These are phyloP conservation scores for Verticillium klebahnii DNA, from an alignment of 2,329 filamentous ascomycete species.

Conservation along the genomic window DNA sequence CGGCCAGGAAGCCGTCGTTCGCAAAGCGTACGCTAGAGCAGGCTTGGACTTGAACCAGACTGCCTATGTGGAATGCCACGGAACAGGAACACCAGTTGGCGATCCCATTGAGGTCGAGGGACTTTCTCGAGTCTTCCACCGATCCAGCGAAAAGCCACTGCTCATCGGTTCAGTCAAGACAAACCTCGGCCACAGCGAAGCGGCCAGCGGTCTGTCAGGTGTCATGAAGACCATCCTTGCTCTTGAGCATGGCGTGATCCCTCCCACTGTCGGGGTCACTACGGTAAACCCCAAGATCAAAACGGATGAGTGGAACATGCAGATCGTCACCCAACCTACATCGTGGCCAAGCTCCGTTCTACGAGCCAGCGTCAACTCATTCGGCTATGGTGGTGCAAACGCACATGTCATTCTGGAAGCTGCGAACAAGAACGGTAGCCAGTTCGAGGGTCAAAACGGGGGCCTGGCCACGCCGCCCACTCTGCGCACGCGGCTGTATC, in stretches of 20 bases:
- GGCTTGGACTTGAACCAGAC: conserved; percentile 16
- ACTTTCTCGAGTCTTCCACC: conserved; percentile 17
- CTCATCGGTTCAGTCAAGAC: conserved; percentile 12
- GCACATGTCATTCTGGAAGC: conserved; percentile 5
- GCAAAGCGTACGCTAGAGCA: conserved; percentile 20
- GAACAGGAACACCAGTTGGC: conserved; percentile 37
- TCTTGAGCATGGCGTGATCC: conserved; percentile 20
- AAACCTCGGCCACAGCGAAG: conserved; percentile 21
- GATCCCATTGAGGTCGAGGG: conserved; percentile 34
- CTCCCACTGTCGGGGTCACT: conserved; percentile 18
- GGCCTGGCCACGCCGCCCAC: too few relatives aligned
- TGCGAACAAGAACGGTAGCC: neutral
- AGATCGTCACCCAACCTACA: neutral
- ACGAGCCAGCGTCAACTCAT: conserved; percentile 13
- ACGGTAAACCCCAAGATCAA: conserved; percentile 17
- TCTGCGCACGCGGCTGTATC: too few relatives aligned
- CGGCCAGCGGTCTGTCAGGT: conserved; percentile 20
- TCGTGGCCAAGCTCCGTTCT: neutral
- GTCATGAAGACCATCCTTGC: conserved; percentile 20
- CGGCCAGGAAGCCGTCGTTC: conserved; percentile 22
- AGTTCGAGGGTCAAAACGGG: too few relatives aligned
- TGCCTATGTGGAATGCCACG: conserved; percentile 35
- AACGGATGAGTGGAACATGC: neutral
- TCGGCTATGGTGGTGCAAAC: conserved; percentile 7
- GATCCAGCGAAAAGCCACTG: neutral